Evolutionary conservation across 2,329 filamentous ascomycete species (phyloP).

Genomic region (Tothia fuscella): DNA sequence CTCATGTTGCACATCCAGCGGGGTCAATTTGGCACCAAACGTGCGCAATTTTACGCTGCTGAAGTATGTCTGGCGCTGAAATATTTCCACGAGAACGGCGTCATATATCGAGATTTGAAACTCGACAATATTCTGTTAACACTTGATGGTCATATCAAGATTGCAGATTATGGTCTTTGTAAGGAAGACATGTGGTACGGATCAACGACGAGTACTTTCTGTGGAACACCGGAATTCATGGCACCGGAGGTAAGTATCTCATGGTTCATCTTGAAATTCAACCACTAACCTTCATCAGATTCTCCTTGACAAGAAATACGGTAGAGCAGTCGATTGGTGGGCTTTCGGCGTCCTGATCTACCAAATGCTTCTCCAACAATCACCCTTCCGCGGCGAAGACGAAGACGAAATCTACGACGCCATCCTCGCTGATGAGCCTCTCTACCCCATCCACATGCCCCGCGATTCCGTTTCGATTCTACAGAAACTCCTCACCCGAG

Average conservation of each 20-base stretch:
- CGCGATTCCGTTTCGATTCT: constrained; percentile 94
- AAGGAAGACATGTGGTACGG: constrained; percentile 99
- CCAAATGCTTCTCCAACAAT: constrained; percentile 98
- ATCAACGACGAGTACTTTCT: constrained; percentile 93
- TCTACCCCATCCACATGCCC: constrained; percentile 98
- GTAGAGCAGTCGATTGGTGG: constrained; percentile 97
- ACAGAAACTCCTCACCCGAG: constrained; percentile 90
- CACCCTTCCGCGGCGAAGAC: constrained; percentile 95
- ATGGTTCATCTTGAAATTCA: constrained; percentile 19
- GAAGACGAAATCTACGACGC: constrained; percentile 99
- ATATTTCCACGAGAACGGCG: constrained; percentile 98
- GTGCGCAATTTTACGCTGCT: constrained; percentile 96
- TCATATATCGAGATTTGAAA: constrained; percentile 83
- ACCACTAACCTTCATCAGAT: constrained; percentile 45
- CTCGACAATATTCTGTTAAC: constrained; percentile 85
- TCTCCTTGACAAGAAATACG: constrained; percentile 95
- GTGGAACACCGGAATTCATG: constrained; percentile 99
- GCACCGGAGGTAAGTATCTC: constrained; percentile 63
- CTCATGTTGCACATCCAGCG: constrained; percentile 98
- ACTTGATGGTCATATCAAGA: constrained; percentile 94
- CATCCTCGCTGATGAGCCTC: constrained; percentile 89
- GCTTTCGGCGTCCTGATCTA: constrained; percentile 98
- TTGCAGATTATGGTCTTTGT: constrained; percentile 96
- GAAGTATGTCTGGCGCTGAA: constrained; percentile 96
- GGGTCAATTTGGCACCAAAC: constrained; percentile 88